These are phyloP conservation scores for Tetrastigma voinierianum DNA, from an alignment of 164 flowering plant species.

Conservation along the genomic window DNA sequence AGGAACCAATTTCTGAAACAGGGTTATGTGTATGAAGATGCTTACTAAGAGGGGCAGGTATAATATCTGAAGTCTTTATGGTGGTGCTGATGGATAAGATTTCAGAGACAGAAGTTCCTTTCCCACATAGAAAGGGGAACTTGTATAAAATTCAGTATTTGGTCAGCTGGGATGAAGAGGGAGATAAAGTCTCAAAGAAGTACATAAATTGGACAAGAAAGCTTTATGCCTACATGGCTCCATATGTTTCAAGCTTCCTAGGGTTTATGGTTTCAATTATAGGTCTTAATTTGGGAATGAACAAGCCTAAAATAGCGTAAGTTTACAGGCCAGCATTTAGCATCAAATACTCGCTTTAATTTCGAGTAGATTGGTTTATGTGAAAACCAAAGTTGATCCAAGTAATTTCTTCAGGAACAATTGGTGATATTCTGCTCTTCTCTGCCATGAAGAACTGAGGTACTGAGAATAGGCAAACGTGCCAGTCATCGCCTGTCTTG, in stretches of 20 bases:
- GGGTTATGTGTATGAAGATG: conserved; percentile 18
- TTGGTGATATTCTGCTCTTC: too few species aligned
- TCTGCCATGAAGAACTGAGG: too few species aligned
- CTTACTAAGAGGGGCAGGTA: conserved; percentile 16
- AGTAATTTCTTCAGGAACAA: too few species aligned
- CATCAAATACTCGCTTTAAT: too few species aligned
- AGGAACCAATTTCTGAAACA: conserved; percentile 14
- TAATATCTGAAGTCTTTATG: conserved; percentile 23
- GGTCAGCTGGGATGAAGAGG: background rate
- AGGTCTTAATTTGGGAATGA: conserved; percentile 21
- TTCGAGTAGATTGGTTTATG: too few species aligned
- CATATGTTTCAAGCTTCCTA: conserved; percentile 14
- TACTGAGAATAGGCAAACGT: too few species aligned
- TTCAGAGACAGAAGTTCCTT: conserved; percentile 22
- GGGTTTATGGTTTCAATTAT: conserved; percentile 17
- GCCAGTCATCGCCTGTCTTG: too few species aligned
- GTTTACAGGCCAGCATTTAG: conserved; percentile 16
- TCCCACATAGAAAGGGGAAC: conserved; percentile 27
- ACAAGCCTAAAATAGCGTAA: background rate
- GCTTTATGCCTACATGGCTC: conserved; percentile 9
- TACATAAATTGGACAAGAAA: conserved; percentile 11
- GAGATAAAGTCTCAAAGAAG: background rate
- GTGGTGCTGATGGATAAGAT: conserved; percentile 30
- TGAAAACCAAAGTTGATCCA: too few species aligned
- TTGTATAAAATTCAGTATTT: conserved; percentile 19